Base-by-base conservation (phyloP, 169 alveolate species). In the Neospora caninum region DNA sequence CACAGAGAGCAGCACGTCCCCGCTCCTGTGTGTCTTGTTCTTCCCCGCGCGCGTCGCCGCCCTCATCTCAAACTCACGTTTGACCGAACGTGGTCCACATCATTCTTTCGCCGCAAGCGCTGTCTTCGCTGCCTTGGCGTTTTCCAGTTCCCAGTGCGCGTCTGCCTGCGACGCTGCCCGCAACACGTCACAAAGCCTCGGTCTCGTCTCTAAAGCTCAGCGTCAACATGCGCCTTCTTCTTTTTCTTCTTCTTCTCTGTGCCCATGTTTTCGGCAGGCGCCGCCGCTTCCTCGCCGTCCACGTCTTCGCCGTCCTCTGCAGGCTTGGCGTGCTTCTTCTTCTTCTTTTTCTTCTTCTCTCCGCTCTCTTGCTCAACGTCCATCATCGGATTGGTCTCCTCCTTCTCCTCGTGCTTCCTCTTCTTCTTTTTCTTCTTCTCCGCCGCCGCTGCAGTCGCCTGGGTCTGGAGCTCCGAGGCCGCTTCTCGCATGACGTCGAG, bases 401-500 rank as follows among this genome's bases (percentile, higher is more conserved):
- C 84, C 84, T 73, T n/a, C 43, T 73, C 84, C 73, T 86, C 89
- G 41, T 49, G 82, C 73, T n/a, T 80, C 36, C 41, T 34, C 83
- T 88, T 88, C 80, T 78, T 91, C 49, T 73, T 73, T 80, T 91
- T 83, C 87, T 49, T 92, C 42, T 36, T 38, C 45, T 41, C 87
- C 80, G 41, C 39, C 78, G 73, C 92, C 84, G 88, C 92, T 10
- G 92, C 94, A 16, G 92, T 80, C 42, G 87, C 84, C 36, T 78
- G 91, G 20, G 27, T 49, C 64, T 80, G 80, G 54, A 93, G 78
- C 80, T 94, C 96, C 42, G 91, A 69, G 22, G 95, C 95, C 2
- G 97, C 97, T 41, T 95, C 96, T 89, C 96, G 96, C 99, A 98
- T 98, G 93, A 96, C 98, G 69, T 98, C 98, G 69, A 96, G 73